Evolutionary conservation across 495 filamentous ascomycete genomes (phyloP), one percentile per base, ranked within the genome.

Genomic region (Amphirosellinia nigrospora): DNA sequence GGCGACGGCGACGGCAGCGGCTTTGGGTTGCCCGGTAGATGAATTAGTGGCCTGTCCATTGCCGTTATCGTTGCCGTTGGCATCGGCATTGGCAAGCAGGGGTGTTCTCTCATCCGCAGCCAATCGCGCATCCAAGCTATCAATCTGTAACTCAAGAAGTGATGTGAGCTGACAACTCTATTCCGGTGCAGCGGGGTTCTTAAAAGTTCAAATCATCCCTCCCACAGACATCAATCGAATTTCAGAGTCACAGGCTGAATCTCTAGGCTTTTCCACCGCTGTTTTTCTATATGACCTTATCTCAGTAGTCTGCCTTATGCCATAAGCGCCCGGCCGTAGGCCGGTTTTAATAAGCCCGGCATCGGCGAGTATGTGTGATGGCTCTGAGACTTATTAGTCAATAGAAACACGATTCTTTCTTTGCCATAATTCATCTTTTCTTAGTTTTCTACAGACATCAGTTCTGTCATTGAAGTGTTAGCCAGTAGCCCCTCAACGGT

Each of bases 91-190:
- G 64, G 64, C 55, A 55, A 79, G 72, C 68, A 79, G 70, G 6
- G 71, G 77, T 11, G 73, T 74, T 68, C 64, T 76, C 65, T 79
- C 77, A 59, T 76, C 67, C 16, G 69, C 66, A 55, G 74, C 56
- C 72, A 73, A 73, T 76, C 11, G 59, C 6, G 36, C 30, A 36
- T 56, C 38, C 39, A 11, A 48, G 7, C n/a, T 28, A 28, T 16
- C n/a, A 36, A 36, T 36, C 32, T 21, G 26, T 48, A 23, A 48
- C 26, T 2, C 26, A 23, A n/a, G 19, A 60, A 6, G 30, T 28
- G 13, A 34, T 45, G 45, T 7, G 63, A 50, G 26, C 26, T 46
- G 45, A 43, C 41, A 4, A 7, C 21, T 39, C 32, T 15, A 53
- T 58, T 34, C 32, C 1, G 34, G n/a, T n/a, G 8, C 4, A 26